Percentiles rank a stretch among this genome's conserved stretches.
phyloP scores from a whole-genome alignment of 1,139 yeast genomes.

The Taphrina sp. region DNA sequence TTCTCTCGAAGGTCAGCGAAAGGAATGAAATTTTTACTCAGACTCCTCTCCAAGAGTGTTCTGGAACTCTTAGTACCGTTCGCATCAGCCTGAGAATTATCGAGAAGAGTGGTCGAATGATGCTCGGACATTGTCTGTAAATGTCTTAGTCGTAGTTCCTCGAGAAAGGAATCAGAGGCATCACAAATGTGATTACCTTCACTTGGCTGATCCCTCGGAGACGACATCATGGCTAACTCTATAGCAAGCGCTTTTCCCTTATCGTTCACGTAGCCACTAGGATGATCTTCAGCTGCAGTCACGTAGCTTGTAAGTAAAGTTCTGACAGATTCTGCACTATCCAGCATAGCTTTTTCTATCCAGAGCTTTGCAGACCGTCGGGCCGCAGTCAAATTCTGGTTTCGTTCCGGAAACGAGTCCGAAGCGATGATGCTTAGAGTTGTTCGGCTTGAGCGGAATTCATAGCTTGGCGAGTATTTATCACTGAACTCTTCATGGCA shows the following conservation, averaged over 20 bases:
- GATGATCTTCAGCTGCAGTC: conserved; percentile 11
- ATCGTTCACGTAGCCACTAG: conserved; percentile 3
- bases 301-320: conserved; percentile 18
- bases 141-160: conserved; percentile 21
- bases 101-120: background rate
- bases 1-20: conserved; percentile 37
- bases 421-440: conserved; percentile 17
- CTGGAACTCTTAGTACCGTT: background rate
- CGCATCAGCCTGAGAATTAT: background rate
- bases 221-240: conserved; percentile 12
- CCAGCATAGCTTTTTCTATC: conserved; percentile 25
- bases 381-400: conserved; percentile 6
- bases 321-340: conserved; percentile 20
- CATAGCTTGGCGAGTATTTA: conserved; percentile 78
- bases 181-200: conserved; percentile 2
- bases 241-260: conserved; percentile 18
- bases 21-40: conserved; percentile 34
- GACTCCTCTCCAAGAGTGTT: conserved; percentile 11
- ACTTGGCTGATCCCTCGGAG: conserved; percentile 15
- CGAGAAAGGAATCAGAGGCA: conserved; percentile 18
- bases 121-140: background rate
- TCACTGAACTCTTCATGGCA: conserved; percentile 82
- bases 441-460: conserved; percentile 55
- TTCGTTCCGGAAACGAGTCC: conserved; percentile 19
- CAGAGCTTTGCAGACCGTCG: conserved; percentile 8